phyloP scores from a whole-genome alignment of 2,329 filamentous ascomycete species.

The Pochonia chlamydosporia region DNA sequence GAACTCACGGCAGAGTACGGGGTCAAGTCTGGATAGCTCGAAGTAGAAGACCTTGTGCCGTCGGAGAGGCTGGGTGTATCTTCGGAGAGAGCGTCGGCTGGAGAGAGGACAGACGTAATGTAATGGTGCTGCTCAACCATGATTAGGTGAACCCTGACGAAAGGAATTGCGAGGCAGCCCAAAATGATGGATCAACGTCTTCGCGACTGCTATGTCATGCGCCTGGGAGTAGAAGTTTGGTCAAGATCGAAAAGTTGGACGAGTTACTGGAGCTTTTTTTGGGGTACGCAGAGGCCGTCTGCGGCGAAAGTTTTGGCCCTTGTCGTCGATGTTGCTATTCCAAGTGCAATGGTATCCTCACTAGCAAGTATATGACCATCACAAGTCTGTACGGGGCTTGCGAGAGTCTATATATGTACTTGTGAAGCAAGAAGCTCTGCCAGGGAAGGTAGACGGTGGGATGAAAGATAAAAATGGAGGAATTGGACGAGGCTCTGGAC shows the following conservation, averaged over 20 bases:
- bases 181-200: background rate
- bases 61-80: constrained; percentile 19
- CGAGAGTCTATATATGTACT: background rate
- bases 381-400: background rate
- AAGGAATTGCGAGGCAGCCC: constrained; percentile 2
- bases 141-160: constrained; percentile 18
- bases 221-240: background rate
- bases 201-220: background rate
- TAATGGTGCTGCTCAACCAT: constrained; percentile 30
- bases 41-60: constrained; percentile 16
- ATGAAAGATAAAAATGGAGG: background rate
- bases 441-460: background rate
- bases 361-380: background rate
- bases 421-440: background rate
- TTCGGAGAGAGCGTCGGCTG: constrained; percentile 24
- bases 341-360: background rate
- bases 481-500: background rate
- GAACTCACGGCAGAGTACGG: constrained; percentile 27
- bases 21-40: constrained; percentile 23
- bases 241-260: too few species aligned
- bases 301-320: background rate
- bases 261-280: background rate
- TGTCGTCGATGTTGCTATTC: too few species aligned
- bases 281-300: background rate
- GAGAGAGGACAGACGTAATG: constrained; percentile 26